Evolutionary conservation across 2,329 filamentous ascomycete genomes (phyloP), one percentile per base, ranked within the genome.

Genomic region (Pseudogymnoascus sp.): DNA sequence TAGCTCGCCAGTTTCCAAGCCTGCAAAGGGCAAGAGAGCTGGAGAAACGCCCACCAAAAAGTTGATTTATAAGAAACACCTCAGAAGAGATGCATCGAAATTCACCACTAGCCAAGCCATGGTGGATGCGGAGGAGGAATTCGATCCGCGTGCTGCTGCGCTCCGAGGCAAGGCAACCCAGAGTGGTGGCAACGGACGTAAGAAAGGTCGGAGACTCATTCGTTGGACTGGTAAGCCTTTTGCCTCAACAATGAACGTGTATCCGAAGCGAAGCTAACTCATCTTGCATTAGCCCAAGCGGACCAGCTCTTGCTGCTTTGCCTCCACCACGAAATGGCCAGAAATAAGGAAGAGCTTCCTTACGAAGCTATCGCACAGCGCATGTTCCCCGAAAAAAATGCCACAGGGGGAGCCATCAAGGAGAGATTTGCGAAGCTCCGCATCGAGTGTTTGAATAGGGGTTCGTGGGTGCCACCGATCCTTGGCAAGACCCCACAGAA

Each of bases 291-390:
- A 61, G 60, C 36, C 14, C 25, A 37, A 14, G 22, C 41, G 2
- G 61, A 63, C 14, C 61, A 61, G 35, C 20, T 47, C 7, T 20
- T 63, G 16, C 28, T 63, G 16, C 58, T 63, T 16, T 35, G 41
- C 20, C 38, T 66, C 28, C 36, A 61, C 8, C 58, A 59, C 6
- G 61, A 63, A 18, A 43, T 69, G 36, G 61, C 63, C 11, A 65
- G 71, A 4, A 65, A 70, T 57, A 70, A 69, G 28, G 66, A 74
- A 22, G 66, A 71, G 1, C 9, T 78, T 0, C 75, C 76, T 0
- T 78, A 75, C 75, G 72, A 76, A 12, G 59, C 66, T 0, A 71
- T 78, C 41, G 76, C 76, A 22, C 74, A 78, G 57, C 71, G 76
- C 1, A 67, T 79, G 14, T 73, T 74, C 6, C 75, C 76, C 2